Conservation (phyloP, 31 red algal species). For the Pterothamnion heteromorphum region DNA sequence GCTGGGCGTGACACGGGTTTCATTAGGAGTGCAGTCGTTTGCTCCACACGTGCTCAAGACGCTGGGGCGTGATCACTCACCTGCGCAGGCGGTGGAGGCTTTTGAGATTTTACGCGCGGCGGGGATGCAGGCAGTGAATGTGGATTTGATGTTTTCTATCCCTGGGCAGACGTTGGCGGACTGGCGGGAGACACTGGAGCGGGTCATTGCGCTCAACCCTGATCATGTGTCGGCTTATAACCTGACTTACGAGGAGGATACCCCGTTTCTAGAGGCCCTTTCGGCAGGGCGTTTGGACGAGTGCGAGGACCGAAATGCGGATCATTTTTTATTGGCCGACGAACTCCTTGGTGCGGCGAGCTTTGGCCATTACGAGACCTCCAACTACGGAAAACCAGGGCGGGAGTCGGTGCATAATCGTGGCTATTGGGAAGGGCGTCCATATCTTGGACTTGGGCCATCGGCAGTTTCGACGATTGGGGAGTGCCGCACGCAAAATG, state of each 20-base stretch:
- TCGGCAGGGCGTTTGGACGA: background rate
- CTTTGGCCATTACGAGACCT: constrained; percentile 85
- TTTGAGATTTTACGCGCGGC: constrained; percentile 53
- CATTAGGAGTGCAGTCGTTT: constrained; percentile 82
- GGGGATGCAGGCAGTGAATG: constrained; percentile 62
- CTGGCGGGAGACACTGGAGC: constrained; percentile 58
- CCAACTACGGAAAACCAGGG: constrained; percentile 62
- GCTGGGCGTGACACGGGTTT: constrained; percentile 82
- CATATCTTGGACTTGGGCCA: background rate
- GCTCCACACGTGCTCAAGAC: constrained; percentile 62
- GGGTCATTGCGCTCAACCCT: constrained; percentile 53
- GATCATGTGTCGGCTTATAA: constrained; percentile 89
- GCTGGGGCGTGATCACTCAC: constrained; percentile 70
- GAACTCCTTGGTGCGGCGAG: constrained; percentile 49
- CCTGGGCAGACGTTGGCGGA: constrained; percentile 58
- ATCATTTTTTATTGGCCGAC: background rate
- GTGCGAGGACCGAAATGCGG: background rate
- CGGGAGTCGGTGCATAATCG: constrained; percentile 73
- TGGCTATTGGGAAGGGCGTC: constrained; percentile 66
- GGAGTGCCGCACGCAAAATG: background rate
- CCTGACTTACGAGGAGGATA: constrained; percentile 73
- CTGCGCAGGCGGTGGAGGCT: constrained; percentile 57
- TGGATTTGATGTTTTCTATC: constrained; percentile 88
- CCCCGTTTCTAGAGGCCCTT: constrained; percentile 57
- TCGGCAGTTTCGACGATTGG: background rate